Conservation (phyloP, 1,284 basidiomycete genomes). For the Apiotrichum veenhuisii region DNA sequence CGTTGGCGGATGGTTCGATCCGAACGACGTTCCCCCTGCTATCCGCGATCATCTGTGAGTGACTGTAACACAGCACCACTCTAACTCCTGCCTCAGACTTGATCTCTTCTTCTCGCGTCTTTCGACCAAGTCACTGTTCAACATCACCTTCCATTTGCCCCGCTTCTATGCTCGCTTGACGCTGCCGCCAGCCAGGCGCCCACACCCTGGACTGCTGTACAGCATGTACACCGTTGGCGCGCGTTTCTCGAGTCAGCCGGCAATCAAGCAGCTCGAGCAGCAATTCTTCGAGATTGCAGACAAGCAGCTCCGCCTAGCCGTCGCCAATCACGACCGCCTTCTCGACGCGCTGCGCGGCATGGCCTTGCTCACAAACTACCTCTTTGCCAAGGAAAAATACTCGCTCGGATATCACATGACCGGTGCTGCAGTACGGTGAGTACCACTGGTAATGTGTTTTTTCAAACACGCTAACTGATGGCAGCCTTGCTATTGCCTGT, state of each 20-base stretch:
- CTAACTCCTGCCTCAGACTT: constrained; percentile 15
- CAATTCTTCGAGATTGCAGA: constrained; percentile 36
- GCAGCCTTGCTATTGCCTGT: constrained; percentile 27
- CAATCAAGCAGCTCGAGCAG: constrained; percentile 26
- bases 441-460: background rate
- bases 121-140: background rate
- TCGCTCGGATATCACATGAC: constrained; percentile 27
- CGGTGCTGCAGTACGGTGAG: constrained; percentile 22
- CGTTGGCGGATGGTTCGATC: constrained; percentile 37
- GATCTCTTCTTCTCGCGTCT: constrained; percentile 27
- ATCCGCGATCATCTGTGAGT: constrained; percentile 36
- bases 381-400: constrained; percentile 31
- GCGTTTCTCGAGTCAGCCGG: constrained; percentile 26
- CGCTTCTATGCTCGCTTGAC: constrained; percentile 29
- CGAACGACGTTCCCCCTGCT: constrained; percentile 30
- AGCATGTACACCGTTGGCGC: constrained; percentile 28
- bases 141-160: constrained; percentile 21
- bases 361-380: constrained; percentile 27
- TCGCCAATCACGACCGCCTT: constrained; percentile 28
- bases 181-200: constrained; percentile 24
- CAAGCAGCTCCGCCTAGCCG: constrained; percentile 26
- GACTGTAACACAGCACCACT: background rate
- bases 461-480: background rate
- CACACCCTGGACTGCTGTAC: constrained; percentile 29
- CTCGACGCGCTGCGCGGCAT: constrained; percentile 34